Base-by-base conservation (phyloP, 148 eudicot species). In the Dianthus caryophyllus region DNA sequence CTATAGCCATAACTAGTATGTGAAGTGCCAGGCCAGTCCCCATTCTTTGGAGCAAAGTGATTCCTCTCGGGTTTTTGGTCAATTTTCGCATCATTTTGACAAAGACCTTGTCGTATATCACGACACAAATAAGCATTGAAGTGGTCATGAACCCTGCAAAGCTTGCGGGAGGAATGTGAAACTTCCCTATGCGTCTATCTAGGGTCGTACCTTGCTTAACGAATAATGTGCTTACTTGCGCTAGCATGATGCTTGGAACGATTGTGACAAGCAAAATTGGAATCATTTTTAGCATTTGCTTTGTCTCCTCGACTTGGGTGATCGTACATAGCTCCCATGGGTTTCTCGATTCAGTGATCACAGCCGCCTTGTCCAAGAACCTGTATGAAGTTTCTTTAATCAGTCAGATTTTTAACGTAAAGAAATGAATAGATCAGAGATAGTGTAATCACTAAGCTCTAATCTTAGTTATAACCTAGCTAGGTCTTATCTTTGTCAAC, bases 151-250 rank as follows among this genome's bases (percentile, higher is more conserved):
- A 82, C 7, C 69, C 97, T 1, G 73, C 67, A 24, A 90, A 62
- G 68, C 90, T 84, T 0, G 97, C 97, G 0, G 97, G 84, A 13
- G 97, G 97, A 33, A 87, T 79, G 16, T 66, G 49, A 75, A 90
- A 90, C 16, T 41, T 33, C 2, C 89, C 89, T 8, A 85, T 55
- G 6, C 70, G 51, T 48, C 87, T 67, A 11, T 83, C 64, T 0
- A 89, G 78, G 18, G 90, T 87, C 15, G 87, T 85, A 31, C 93
- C 96, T 79, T 89, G 96, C 73, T 89, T 87, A n/a, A 89, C 80
- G 22, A 89, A 89, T 10, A 89, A 85, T 22, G 96, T 87, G 69
- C 69, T 64, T 56, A 79, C 70, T 68, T 89, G 96, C 6, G 96
- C 90, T 13, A 83, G 14, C 90, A 89, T 87, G 3, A 81, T 77